Evolutionary conservation across 306 rosid species (phyloP).

Genomic region (Vigna unguiculata): DNA sequence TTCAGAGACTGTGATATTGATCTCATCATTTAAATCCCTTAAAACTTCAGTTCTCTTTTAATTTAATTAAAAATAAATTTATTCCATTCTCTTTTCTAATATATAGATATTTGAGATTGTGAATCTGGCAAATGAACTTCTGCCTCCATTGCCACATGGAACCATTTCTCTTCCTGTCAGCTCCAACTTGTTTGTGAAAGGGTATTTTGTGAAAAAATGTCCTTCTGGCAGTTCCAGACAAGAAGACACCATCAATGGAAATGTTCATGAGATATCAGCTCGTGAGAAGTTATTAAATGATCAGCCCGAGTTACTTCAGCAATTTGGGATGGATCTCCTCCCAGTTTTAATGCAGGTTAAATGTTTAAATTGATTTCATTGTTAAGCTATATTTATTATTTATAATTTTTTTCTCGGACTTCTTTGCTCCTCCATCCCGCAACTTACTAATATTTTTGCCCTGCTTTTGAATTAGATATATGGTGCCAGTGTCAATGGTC

Average conservation of each 20-base stretch:
- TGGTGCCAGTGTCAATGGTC: constrained; percentile 92
- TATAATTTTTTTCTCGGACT: neutral
- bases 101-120: constrained; percentile 89
- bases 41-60: neutral
- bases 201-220: constrained; percentile 64
- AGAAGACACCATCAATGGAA: constrained; percentile 71
- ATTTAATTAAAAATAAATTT: neutral
- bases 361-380: constrained; percentile 38
- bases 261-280: constrained; percentile 66
- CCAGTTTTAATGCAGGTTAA: constrained; percentile 74
- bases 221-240: constrained; percentile 72
- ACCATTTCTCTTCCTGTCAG: constrained; percentile 74
- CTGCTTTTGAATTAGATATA: constrained; percentile 63
- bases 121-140: constrained; percentile 91
- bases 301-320: constrained; percentile 86
- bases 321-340: constrained; percentile 89
- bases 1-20: neutral
- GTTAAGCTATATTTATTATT: neutral
- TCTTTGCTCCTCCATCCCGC: neutral
- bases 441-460: constrained; percentile 31
- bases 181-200: constrained; percentile 72
- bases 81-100: constrained; percentile 13
- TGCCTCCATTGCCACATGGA: constrained; percentile 93
- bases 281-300: constrained; percentile 85
- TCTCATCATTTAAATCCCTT: constrained; percentile 1